Base-by-base conservation (phyloP, 805 yeast species). In the Saccharomyces paradoxus region DNA sequence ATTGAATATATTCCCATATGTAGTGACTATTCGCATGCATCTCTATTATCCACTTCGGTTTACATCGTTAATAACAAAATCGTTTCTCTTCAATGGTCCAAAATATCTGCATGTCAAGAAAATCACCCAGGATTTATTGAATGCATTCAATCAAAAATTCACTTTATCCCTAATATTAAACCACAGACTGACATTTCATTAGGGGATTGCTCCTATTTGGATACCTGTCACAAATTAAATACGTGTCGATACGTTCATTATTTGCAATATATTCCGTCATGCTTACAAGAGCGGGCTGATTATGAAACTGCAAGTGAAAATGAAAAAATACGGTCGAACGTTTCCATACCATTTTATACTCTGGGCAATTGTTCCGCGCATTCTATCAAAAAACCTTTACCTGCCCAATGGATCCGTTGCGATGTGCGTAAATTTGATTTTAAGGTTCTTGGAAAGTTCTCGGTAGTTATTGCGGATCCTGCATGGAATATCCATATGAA, bases 401-500 rank as follows among this genome's bases (percentile, higher is more conserved):
- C 91, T 0, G 74, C 90, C 1, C 97, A 90, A 71, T 88, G 95
- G 94, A 87, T 91, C 56, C 80, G 81, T 54, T 89, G 96, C 68
- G 96, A 91, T 70, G 83, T 91, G 21, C 75, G 89, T 32, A 75
- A 79, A 50, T 75, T 91, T 54, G 90, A 92, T 60, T 83, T 92
- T 62, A 71, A 67, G 24, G 71, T 81, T 6, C 70, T 91, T 54
- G 97, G 97, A 2, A 83, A 86, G 71, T 87, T 87, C 72, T 90
- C 85, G 44, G 89, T 84, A 2, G 82, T 91, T 12, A 81, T 92
- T 53, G 92, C 96, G 0, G 98, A 91, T 68, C 97, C 97, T 2
- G 94, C 97, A 7, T 91, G 98, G 98, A 91, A 89, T 59, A 91
- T 91, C 58, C 97, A 91, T 71, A 90, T 88, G 91, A 86, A 87